Percentiles rank a stretch among this genome's conserved stretches.
phyloP scores from a whole-genome alignment of 2,329 filamentous ascomycete species.

The Cryphonectria parasitica region DNA sequence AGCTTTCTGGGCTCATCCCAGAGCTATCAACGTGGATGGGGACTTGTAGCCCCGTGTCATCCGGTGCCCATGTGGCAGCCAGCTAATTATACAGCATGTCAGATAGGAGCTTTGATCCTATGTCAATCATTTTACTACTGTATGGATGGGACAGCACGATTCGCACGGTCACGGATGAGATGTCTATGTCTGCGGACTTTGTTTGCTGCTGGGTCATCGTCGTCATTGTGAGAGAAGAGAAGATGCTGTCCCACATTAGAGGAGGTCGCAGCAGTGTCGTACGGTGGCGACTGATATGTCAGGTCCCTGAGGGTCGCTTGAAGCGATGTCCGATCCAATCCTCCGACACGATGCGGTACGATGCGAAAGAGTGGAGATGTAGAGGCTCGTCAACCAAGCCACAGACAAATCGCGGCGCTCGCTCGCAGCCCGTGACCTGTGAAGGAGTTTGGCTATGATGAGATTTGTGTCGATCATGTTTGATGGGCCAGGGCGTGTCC shows the following conservation, averaged over 20 bases:
- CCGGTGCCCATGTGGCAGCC: background rate
- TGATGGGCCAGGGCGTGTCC: background rate
- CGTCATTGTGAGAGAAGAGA: background rate
- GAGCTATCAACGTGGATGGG: background rate
- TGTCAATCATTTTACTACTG: background rate
- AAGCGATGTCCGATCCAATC: background rate
- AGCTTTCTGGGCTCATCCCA: background rate
- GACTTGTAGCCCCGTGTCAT: background rate
- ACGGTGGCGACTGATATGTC: background rate
- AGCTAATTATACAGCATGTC: background rate
- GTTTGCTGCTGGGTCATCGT: slow-evolving; percentile 1
- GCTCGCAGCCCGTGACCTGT: background rate
- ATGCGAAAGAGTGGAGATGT: background rate
- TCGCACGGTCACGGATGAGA: background rate
- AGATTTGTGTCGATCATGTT: background rate
- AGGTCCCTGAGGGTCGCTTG: background rate
- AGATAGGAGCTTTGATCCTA: background rate
- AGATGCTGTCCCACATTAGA: background rate
- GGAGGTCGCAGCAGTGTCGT: background rate
- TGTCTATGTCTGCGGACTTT: too few relatives aligned
- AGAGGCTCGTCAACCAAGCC: slow-evolving; percentile 2
- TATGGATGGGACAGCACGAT: background rate
- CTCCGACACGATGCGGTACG: background rate
- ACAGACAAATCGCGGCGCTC: background rate
- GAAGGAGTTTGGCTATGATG: background rate